These are phyloP conservation scores for Comarum palustre DNA, from an alignment of 306 rosid genomes.

Conservation along the genomic window DNA sequence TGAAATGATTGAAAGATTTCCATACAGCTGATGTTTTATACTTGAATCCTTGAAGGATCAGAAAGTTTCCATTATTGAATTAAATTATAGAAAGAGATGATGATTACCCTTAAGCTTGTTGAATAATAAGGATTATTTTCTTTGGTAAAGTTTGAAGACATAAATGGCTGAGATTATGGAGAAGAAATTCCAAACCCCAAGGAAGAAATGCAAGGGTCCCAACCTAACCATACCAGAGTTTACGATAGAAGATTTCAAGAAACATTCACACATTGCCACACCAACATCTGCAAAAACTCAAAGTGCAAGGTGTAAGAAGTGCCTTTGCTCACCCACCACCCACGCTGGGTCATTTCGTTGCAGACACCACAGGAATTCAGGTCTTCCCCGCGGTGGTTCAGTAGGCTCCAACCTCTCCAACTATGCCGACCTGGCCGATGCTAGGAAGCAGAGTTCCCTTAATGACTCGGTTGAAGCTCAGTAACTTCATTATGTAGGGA, in stretches of 20 bases:
- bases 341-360: constrained; percentile 84
- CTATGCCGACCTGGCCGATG: constrained; percentile 33
- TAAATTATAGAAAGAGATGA: background rate
- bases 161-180: constrained; percentile 40
- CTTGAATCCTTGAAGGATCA: background rate
- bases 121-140: background rate
- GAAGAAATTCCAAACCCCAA: constrained; percentile 25
- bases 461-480: constrained; percentile 33
- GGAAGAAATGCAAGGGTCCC: constrained; percentile 13
- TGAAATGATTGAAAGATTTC: background rate
- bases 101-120: background rate
- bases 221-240: constrained; percentile 33
- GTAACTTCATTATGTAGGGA: constrained; percentile 6
- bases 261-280: constrained; percentile 38
- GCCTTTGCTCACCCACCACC: constrained; percentile 86
- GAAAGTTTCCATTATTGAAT: background rate
- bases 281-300: constrained; percentile 39
- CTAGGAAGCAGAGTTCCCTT: constrained; percentile 19
- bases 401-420: constrained; percentile 59
- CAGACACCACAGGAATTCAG: constrained; percentile 44
- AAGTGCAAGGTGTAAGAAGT: constrained; percentile 41
- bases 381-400: constrained; percentile 41
- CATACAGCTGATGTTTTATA: background rate
- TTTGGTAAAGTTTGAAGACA: background rate
- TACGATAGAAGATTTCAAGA: constrained; percentile 34